Evolutionary conservation across 345 rosid species (phyloP), one percentile per base, ranked within the genome.

Genomic region (Eutrema japonicum): DNA sequence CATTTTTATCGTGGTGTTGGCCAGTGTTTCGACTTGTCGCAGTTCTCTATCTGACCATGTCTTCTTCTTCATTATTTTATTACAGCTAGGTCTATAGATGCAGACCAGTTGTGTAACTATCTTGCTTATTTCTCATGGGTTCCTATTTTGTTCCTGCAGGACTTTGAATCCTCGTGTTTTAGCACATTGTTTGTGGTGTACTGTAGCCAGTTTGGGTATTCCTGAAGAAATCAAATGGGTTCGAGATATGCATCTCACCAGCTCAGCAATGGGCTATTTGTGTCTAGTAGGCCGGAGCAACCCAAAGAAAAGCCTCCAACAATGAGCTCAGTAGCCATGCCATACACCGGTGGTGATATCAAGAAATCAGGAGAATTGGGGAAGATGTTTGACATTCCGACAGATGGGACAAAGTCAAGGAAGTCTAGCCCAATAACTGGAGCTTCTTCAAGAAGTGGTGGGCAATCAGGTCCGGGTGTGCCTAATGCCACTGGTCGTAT

Each of bases 281-380:
- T 95, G 27, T 95, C 99, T 11, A 97, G 98, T 73, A 86, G 96
- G 77, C 96, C 91, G 6, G 99, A 95, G 82, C 99, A 90, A 86
- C 91, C 96, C 7, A 95, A 95, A 78, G 98, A 95, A 83, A 87
- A 88, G 80, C 36, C 89, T 65, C 96, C 99, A 2, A 90, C 96
- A 45, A 90, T 92, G 97, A 95, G 92, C 80, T 95, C 97, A 1
- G 89, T 72, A 18, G 92, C 98, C 77, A 84, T 90, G 92, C 99
- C 99, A 2, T 95, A 95, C 66, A 95, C 94, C 0, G 98, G 99
- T 48, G 99, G 99, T 42, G 98, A 95, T 80, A 90, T 95, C 54
- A 95, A 95, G 81, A 95, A 84, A 71, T 95, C 99, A 4, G 99
- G 99, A 74, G 99, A 95, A 66, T 50, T 95, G 46, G 99, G 99